Evolutionary conservation across 805 yeast species (phyloP), one percentile per base, ranked within the genome.

Genomic region (Metschnikowia reukaufii): DNA sequence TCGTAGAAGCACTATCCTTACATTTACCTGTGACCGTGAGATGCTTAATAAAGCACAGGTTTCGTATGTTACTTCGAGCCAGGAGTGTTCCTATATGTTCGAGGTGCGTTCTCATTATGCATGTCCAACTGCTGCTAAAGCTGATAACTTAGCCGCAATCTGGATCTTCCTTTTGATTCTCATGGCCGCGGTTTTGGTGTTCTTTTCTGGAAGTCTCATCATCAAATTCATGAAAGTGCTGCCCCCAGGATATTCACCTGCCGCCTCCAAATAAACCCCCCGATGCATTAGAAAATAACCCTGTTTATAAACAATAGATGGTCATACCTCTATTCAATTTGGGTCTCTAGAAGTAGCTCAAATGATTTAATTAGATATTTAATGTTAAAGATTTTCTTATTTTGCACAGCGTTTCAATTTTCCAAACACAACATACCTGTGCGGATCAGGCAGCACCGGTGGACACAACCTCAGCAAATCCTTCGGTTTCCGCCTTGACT

Each of bases 61-160:
- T 0, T 76, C 86, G 15, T 88, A 76, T 61, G 76, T 89, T 27
- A 94, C 94, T 1, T 81, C 81, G 6, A 59, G 79, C 35, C 79
- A 88, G 62, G 87, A 89, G 51, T 89, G 97, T 65, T 81, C 84
- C 31, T 89, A 87, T 63, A 79, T 84, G 59, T 89, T 89, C 63
- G 96, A 89, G 60, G 89, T 88, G 27, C 69, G 89, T 54, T 86
- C 96, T 3, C 82, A 87, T 36, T 86, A 84, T 66, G 96, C 96
- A 0, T 89, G 97, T 64, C 88, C 96, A 0, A 84, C 90, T 0
- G 81, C 60, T 17, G 59, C 60, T 19, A 52, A 55, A 36, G 58
- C 60, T 2, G 59, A 56, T 40, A 55, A 56, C 36, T 47, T 56
- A 39, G 58, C 59, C 9, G 60, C 59, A 8, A 44, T 56, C 25